Evolutionary conservation across 1,139 yeast species (phyloP), one percentile per base, ranked within the genome.

Genomic region (Yamadazyma songkhlaensis): DNA sequence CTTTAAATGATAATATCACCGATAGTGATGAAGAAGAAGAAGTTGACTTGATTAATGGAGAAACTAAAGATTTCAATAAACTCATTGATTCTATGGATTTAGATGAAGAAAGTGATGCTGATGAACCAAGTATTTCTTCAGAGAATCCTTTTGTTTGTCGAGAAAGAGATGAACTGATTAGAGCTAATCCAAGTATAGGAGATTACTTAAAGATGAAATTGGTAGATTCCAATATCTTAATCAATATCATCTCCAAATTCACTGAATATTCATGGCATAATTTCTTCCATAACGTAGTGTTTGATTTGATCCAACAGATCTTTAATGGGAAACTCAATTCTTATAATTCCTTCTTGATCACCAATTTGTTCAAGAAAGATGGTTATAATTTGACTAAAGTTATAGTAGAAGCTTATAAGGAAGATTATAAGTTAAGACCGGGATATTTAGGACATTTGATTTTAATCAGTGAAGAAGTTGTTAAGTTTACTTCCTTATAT

Each of bases 371-470:
- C 40, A 55, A 55, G 32, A 42, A 49, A 2, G 57, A 57, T 6
- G 48, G 54, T 25, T 60, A 69, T 35, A 51, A 61, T 42, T 57
- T 72, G 41, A 61, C 72, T 2, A 53, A 55, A 3, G 42, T 69
- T 22, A 68, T 72, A 12, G 63, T 62, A 6, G 43, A 49, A 12
- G 53, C 69, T 3, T 68, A 67, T 45, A 51, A 45, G 25, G 39
- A 51, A 10, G 49, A 50, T 2, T 37, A 36, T 15, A 59, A 53
- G 2, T 64, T 70, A 2, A 50, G 74, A 27, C 75, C 77, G 0
- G 77, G 77, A 0, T 71, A 69, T 43, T 62, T 70, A 64, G 77
- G 77, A 1, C 77, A 72, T 46, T 51, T 72, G 36, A 67, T 71
- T 23, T 54, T 72, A 11, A 65, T 71, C 11, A 67, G 75, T 52